phyloP scores from a whole-genome alignment of 164 flowering plant genomes.

The Warburgia ugandensis region DNA sequence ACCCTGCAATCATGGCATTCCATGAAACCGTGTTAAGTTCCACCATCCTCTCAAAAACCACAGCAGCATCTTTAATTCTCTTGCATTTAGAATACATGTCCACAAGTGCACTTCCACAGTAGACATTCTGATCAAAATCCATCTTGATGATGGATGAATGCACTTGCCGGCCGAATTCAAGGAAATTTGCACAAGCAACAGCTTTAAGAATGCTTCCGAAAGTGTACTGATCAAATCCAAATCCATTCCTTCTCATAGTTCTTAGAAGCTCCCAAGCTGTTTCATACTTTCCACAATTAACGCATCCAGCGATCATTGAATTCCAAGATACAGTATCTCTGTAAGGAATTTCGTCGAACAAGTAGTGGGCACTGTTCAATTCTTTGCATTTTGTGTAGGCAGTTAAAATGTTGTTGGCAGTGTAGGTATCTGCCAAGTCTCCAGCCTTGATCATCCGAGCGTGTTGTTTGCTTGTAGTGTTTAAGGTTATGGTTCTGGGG shows the following conservation, averaged over 20 bases:
- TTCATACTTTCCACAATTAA: slow-evolving; percentile 30
- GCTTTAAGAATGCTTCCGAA: slow-evolving; percentile 71
- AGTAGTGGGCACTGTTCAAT: slow-evolving; percentile 28
- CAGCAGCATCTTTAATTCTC: slow-evolving; percentile 46
- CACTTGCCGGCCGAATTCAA: slow-evolving; percentile 42
- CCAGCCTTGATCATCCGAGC: slow-evolving; percentile 50
- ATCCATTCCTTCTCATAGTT: slow-evolving; percentile 40
- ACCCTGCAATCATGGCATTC: slow-evolving; percentile 69
- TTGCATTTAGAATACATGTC: slow-evolving; percentile 78
- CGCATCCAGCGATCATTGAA: slow-evolving; percentile 57
- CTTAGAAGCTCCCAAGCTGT: slow-evolving; percentile 33
- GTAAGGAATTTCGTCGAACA: slow-evolving; percentile 69
- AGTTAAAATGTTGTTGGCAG: slow-evolving; percentile 46
- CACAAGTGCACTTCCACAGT: slow-evolving; percentile 56
- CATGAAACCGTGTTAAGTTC: slow-evolving; percentile 57
- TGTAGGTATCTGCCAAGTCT: slow-evolving; percentile 27
- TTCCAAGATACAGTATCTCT: slow-evolving; percentile 81
- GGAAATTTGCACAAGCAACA: slow-evolving; percentile 20
- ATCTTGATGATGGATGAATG: slow-evolving; percentile 48
- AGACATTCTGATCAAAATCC: slow-evolving; percentile 48
- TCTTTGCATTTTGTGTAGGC: slow-evolving; percentile 37
- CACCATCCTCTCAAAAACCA: slow-evolving; percentile 37
- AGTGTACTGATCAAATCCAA: slow-evolving; percentile 45
- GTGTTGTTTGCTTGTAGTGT: too few species aligned
- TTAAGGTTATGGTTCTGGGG: too few species aligned